Conservation (phyloP, 495 filamentous ascomycete genomes). For the Astrocystis sublimbata region DNA sequence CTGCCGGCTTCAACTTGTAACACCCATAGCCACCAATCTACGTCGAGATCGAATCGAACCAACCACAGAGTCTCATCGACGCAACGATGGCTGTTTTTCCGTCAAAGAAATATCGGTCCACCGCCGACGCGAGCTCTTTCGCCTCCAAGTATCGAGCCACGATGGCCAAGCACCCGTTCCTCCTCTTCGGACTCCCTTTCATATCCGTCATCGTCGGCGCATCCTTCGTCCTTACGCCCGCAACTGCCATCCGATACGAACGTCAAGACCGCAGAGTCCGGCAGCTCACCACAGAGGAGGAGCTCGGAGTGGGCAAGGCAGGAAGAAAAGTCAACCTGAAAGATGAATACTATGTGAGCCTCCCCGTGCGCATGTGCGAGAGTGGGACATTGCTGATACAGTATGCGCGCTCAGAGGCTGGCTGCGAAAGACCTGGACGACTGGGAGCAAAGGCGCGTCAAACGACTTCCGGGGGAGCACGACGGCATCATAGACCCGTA, state of each 20-base stretch:
- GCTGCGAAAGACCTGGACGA: constrained; percentile 89
- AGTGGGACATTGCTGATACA: neutral
- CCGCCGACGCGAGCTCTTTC: constrained; percentile 60
- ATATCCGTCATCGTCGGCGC: constrained; percentile 88
- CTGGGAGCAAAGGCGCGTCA: constrained; percentile 94
- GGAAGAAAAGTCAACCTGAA: constrained; percentile 72
- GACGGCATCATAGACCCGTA: constrained; percentile 66
- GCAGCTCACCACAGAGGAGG: constrained; percentile 79
- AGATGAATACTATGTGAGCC: constrained; percentile 93
- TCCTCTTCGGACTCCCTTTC: constrained; percentile 96
- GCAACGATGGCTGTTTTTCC: constrained; percentile 69
- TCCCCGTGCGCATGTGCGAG: neutral
- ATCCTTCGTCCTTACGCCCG: constrained; percentile 91
- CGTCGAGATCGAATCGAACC: too few species aligned
- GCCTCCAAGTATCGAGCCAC: constrained; percentile 71
- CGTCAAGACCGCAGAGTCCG: constrained; percentile 83
- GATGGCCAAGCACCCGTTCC: constrained; percentile 77
- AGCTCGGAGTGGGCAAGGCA: constrained; percentile 72
- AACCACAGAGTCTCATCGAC: too few species aligned
- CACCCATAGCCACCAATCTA: too few species aligned
- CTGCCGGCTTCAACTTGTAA: too few species aligned
- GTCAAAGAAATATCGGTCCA: constrained; percentile 68
- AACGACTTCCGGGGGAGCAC: constrained; percentile 81
- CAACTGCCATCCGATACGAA: constrained; percentile 90
- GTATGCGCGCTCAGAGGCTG: constrained; percentile 59